Conservation (phyloP, 106 monocot genomes). For the Apostasia shenzhenica region DNA sequence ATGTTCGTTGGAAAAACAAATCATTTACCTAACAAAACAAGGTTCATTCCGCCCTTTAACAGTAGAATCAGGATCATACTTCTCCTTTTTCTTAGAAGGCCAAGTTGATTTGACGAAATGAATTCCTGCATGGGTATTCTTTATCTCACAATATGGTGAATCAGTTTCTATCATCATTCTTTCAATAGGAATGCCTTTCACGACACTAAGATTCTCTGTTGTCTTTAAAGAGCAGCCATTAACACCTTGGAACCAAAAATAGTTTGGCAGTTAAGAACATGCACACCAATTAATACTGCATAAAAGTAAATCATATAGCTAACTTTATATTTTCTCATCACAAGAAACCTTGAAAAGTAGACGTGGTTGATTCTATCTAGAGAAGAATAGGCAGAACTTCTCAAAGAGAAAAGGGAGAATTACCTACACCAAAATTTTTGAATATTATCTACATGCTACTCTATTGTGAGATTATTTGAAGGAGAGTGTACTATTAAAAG, state of each 20-base stretch:
- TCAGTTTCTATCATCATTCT: constrained; percentile 99
- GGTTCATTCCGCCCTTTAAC: constrained; percentile 97
- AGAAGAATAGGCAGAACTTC: too few relatives aligned
- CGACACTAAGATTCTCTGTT: constrained; percentile 63
- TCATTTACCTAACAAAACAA: constrained; percentile 70
- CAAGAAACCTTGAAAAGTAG: too few relatives aligned
- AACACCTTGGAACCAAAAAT: constrained; percentile 36
- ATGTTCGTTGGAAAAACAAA: too few relatives aligned
- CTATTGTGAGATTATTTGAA: too few relatives aligned
- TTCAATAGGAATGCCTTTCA: constrained; percentile 71
- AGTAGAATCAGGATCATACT: constrained; percentile 59
- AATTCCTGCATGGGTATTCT: constrained; percentile 89
- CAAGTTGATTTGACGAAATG: constrained; percentile 75
- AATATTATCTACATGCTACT: too few relatives aligned
- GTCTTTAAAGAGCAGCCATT: constrained; percentile 96
- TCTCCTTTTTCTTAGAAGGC: constrained; percentile 97
- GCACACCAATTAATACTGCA: too few relatives aligned
- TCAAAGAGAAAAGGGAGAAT: too few relatives aligned
- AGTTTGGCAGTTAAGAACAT: not conserved
- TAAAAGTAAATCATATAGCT: too few relatives aligned
- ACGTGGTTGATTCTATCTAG: too few relatives aligned
- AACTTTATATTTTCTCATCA: too few relatives aligned
- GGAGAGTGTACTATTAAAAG: too few relatives aligned
- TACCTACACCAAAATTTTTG: too few relatives aligned
- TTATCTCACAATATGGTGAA: constrained; percentile 97